These are phyloP conservation scores for Pelargonium myrrhifolium DNA, from an alignment of 441 rosid genomes.

Conservation along the genomic window DNA sequence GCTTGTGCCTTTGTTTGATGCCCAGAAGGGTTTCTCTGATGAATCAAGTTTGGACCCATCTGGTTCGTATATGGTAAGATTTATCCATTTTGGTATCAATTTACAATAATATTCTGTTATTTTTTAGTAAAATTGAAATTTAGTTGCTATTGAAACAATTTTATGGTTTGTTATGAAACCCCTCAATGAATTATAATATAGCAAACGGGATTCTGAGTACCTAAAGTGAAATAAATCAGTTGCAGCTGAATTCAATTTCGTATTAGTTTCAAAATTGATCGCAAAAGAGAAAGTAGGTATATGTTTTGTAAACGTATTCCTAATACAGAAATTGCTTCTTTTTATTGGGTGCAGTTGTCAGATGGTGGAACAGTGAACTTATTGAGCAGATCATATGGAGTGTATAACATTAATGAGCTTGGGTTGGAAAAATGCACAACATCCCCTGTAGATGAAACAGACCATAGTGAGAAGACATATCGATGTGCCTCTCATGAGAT, in stretches of 20 bases:
- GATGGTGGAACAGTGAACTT: conserved; percentile 88
- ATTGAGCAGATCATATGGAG: conserved; percentile 84
- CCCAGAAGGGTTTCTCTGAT: conserved; percentile 76
- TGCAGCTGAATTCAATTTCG: background rate
- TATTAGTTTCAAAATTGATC: too few relatives aligned
- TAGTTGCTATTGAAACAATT: too few relatives aligned
- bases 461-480: conserved; percentile 61
- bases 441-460: conserved; percentile 48
- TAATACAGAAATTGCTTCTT: conserved; percentile 1
- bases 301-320: conserved; percentile 5
- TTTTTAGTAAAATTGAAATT: background rate
- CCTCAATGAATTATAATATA: background rate
- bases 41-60: conserved; percentile 57
- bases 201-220: too few relatives aligned
- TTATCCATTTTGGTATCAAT: background rate
- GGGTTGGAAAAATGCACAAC: conserved; percentile 81
- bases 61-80: conserved; percentile 65
- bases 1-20: conserved; percentile 84
- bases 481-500: conserved; percentile 86
- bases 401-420: conserved; percentile 80
- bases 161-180: background rate
- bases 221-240: background rate
- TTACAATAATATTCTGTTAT: background rate
- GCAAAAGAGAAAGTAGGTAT: conserved; percentile 8
- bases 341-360: conserved; percentile 48